Base-by-base conservation (phyloP, 2,329 filamentous ascomycete genomes). In the Fusarium chlamydosporum region DNA sequence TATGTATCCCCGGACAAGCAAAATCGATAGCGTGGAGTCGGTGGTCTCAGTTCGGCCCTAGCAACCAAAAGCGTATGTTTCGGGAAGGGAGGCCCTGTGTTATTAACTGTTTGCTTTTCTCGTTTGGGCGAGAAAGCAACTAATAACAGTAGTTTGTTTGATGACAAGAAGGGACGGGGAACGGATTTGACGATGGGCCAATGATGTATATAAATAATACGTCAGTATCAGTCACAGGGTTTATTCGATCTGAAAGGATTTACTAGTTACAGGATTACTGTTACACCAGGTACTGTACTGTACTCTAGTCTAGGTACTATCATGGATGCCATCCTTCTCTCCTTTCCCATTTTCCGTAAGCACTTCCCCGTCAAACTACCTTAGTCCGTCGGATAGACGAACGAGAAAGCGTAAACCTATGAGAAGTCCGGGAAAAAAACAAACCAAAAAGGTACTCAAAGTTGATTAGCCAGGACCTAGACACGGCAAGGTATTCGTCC, bases 401-500 rank as follows among this genome's bases (percentile, higher is more conserved):
- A 29, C 29, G 29, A 29, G 29, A 9, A 29, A 23, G 23, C 23
- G 29, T 11, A 29, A 29, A 8, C 29, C 29, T 4, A 18, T n/a
- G 38, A 41, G 11, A 23, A 27, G 8, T 29, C 33, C 20, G 16
- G n/a, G n/a, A n/a, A n/a, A 37, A 38, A 26, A 27, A 23, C 23
- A 23, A n/a, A n/a, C n/a, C n/a, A n/a, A n/a, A n/a, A 23, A 23
- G 23, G 23, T 23, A 23, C 23, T 23, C 23, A 23, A 23, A 6
- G 23, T 23, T 23, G 23, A 23, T 23, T 23, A 23, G 23, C 23
- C 23, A 23, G 23, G 23, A 23, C 23, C 23, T 23, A 60, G 45
- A 54, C 48, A 40, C 55, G 60, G 64, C 58, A 35, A 34, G 37
- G 45, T 35, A 67, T 65, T 66, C 53, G 43, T 60, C 61, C 67